These are phyloP conservation scores for Logfia minima DNA, from an alignment of 129 eudicot genomes.

Conservation along the genomic window DNA sequence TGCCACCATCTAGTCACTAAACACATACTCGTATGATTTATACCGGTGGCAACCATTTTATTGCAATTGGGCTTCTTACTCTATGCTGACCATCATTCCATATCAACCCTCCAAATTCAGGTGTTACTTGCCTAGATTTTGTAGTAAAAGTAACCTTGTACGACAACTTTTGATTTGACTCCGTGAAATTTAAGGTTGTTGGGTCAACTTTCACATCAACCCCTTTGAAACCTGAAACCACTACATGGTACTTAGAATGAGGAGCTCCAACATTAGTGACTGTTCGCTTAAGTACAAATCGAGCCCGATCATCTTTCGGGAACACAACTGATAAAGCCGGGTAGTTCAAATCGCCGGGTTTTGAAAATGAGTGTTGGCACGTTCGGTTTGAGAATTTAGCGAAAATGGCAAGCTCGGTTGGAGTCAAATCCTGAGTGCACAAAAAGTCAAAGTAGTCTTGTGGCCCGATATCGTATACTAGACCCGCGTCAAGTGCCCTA, in stretches of 20 bases:
- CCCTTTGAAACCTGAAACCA: constrained; percentile 54
- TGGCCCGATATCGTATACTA: constrained; percentile 55
- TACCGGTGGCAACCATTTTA: constrained; percentile 50
- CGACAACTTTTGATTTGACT: constrained; percentile 45
- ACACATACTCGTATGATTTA: background rate
- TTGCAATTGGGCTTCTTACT: constrained; percentile 62
- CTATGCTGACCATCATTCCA: constrained; percentile 67
- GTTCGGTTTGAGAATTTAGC: constrained; percentile 45
- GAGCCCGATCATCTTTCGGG: constrained; percentile 25
- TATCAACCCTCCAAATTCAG: constrained; percentile 52
- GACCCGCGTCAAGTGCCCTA: constrained; percentile 61
- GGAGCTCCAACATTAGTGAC: constrained; percentile 66
- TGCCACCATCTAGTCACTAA: background rate
- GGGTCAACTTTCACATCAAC: constrained; percentile 64
- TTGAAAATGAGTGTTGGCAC: constrained; percentile 34
- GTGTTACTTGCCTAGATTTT: constrained; percentile 35
- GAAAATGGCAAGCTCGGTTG: constrained; percentile 44
- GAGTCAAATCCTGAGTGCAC: constrained; percentile 52
- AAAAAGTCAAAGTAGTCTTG: constrained; percentile 64
- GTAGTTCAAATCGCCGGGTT: constrained; percentile 56
- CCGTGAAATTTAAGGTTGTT: constrained; percentile 36
- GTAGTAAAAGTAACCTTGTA: constrained; percentile 49
- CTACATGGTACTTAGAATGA: constrained; percentile 49
- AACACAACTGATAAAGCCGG: constrained; percentile 66
- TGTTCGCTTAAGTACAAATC: constrained; percentile 40